Evolutionary conservation across 208 protist species (phyloP).

Genomic region (Trypanosoma avium): DNA sequence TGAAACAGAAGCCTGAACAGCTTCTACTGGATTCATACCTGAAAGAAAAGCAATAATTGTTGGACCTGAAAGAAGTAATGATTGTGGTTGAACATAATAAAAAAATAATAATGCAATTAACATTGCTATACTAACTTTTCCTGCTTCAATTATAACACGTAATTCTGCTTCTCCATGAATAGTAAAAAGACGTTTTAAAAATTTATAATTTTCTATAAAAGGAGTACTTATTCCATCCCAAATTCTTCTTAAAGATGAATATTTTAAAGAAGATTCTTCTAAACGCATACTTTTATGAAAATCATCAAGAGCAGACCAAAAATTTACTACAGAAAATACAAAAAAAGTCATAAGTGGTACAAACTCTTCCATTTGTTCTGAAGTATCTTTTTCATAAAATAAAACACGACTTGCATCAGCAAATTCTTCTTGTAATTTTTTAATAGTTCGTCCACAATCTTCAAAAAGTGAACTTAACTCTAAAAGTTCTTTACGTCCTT

Average conservation of each 20-base stretch:
- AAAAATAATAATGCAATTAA: slow-evolving; percentile 77
- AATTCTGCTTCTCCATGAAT: slow-evolving; percentile 39
- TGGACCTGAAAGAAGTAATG: slow-evolving; percentile 63
- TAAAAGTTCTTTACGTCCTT: slow-evolving; percentile 46
- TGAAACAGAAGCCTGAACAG: slow-evolving; percentile 54
- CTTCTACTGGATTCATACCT: slow-evolving; percentile 72
- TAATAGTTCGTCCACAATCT: slow-evolving; percentile 38
- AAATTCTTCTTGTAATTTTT: slow-evolving; percentile 70
- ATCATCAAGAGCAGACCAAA: slow-evolving; percentile 61
- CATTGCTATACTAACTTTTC: slow-evolving; percentile 78
- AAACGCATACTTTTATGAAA: slow-evolving; percentile 36
- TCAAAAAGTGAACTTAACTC: slow-evolving; percentile 50
- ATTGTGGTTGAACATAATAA: slow-evolving; percentile 55
- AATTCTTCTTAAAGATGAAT: slow-evolving; percentile 22
- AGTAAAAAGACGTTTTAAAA: slow-evolving; percentile 40
- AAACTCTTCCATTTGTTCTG: slow-evolving; percentile 69
- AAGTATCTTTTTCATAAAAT: slow-evolving; percentile 49
- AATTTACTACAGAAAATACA: slow-evolving; percentile 79
- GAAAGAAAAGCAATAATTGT: slow-evolving; percentile 81
- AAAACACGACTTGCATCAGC: slow-evolving; percentile 45
- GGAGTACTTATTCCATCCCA: slow-evolving; percentile 27
- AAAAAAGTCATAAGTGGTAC: slow-evolving; percentile 84
- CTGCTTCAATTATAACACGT: slow-evolving; percentile 67
- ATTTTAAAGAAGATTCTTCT: slow-evolving; percentile 12
- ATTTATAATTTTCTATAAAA: slow-evolving; percentile 42